phyloP scores from a whole-genome alignment of 768 basidiomycete genomes.

The Cystobasidium onofrii region DNA sequence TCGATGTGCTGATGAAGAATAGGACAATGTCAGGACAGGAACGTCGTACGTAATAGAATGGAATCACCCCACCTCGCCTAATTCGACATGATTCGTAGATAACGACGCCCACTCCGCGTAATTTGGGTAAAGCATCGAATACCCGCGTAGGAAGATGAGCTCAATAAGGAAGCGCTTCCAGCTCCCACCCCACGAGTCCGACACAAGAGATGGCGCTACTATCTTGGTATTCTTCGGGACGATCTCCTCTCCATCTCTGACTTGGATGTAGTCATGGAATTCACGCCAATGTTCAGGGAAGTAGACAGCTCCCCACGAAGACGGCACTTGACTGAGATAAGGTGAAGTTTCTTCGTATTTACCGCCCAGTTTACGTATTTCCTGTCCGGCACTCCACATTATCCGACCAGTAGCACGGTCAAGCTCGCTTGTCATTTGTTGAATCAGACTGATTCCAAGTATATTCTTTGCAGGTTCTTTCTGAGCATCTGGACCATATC shows the following conservation, averaged over 20 bases:
- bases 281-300: conserved; percentile 81
- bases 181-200: conserved; percentile 67
- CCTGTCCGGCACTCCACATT: conserved; percentile 46
- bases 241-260: conserved; percentile 56
- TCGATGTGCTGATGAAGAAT: conserved; percentile 9
- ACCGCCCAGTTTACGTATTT: conserved; percentile 58
- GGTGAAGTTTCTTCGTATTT: conserved; percentile 53
- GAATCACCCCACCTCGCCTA: not conserved
- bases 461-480: conserved; percentile 50
- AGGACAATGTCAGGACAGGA: not conserved
- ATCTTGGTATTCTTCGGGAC: conserved; percentile 45
- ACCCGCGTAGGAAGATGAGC: conserved; percentile 67
- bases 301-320: conserved; percentile 85
- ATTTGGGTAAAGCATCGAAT: conserved; percentile 84
- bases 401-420: not conserved
- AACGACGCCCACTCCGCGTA: conserved; percentile 61
- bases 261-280: conserved; percentile 67
- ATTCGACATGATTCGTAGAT: conserved; percentile 80
- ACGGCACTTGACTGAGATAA: conserved; percentile 76
- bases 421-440: conserved; percentile 71
- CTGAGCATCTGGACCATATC: conserved; percentile 59
- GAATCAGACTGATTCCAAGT: conserved; percentile 76
- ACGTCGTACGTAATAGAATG: not conserved
- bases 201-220: conserved; percentile 68
- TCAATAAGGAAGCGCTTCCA: conserved; percentile 91